These are phyloP conservation scores for Sphaceloma murrayae DNA, from an alignment of 2,329 filamentous ascomycete genomes.

Conservation along the genomic window DNA sequence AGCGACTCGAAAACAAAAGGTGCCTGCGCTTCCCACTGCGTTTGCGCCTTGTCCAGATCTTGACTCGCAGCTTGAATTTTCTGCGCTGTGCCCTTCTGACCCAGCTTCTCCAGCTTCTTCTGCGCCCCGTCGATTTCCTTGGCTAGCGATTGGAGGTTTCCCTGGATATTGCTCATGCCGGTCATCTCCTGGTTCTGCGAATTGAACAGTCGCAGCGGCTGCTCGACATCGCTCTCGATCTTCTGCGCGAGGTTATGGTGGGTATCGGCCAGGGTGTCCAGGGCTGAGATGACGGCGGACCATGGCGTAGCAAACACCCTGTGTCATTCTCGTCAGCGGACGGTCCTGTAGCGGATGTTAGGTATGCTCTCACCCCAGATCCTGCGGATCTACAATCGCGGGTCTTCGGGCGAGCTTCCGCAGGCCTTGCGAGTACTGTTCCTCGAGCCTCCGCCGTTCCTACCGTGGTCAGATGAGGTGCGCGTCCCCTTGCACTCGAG, in stretches of 20 bases:
- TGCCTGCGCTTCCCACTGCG: constrained; percentile 88
- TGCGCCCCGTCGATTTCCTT: constrained; percentile 78
- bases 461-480: constrained; percentile 31
- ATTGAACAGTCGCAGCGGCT: constrained; percentile 67
- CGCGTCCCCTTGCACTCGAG: background rate
- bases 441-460: constrained; percentile 89
- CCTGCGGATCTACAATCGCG: constrained; percentile 63
- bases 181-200: constrained; percentile 64
- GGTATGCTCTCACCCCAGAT: constrained; percentile 81
- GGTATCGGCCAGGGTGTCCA: constrained; percentile 70
- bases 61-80: constrained; percentile 67
- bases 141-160: constrained; percentile 69
- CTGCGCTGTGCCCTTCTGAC: constrained; percentile 65
- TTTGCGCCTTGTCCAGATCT: constrained; percentile 65
- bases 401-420: constrained; percentile 69
- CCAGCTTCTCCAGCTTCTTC: constrained; percentile 76
- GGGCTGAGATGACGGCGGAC: constrained; percentile 73
- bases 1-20: constrained; percentile 91
- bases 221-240: constrained; percentile 82
- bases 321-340: no score
- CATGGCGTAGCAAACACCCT: constrained; percentile 88
- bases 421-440: constrained; percentile 73
- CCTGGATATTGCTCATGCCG: constrained; percentile 69
- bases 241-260: constrained; percentile 71
- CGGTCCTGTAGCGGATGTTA: no score